Base-by-base conservation (phyloP, 2,329 filamentous ascomycete genomes). In the Apiospora saccharicola region DNA sequence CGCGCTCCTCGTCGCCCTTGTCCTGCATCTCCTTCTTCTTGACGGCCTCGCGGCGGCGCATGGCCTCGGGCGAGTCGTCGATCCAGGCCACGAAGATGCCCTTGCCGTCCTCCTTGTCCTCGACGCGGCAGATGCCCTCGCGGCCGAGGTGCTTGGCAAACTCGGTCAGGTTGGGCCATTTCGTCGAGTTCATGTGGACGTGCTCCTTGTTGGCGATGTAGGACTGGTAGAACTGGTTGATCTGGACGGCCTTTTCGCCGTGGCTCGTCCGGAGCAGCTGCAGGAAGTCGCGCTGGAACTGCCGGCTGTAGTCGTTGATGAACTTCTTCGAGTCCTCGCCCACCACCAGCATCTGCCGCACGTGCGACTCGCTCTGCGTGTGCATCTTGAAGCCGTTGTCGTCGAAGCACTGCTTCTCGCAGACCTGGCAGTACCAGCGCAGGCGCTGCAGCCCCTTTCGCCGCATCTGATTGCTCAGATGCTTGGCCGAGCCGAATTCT, bases 211-310 rank as follows among this genome's bases (percentile, higher is more conserved):
- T 92, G 22, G 90, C 88, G 76, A 98, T 98, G 78, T 97, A 96
- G 79, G 95, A 92, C 81, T 98, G 94, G 83, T 99, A 99, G 81
- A 98, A 98, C 74, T 94, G 91, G 79, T 99, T 99, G 70, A 95
- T 90, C 46, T 95, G 89, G 1, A 98, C 91, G 77, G 91, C 89
- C 82, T 99, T 99, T 83, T 98, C 95, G 74, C 95, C 94, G 78
- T 99, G 96, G 0, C 92, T 90, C 0, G 95, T 98, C 72, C 90
- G 89, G 8, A 99, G 86, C 1, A 96, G 86, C 72, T 90, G 86
- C 0, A 97, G 75, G 77, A 98, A 98, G 79, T 97, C 94, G 72
- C 89, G 88, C 74, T 93, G 85, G 81, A 99, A 99, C 76, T 97
- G 90, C 73, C 89, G 90, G 81, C 90, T 94, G 85, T 91, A 99